Evolutionary conservation across 1,139 yeast genomes (phyloP).

Genomic region (Debaryomycetaceae sp.): DNA sequence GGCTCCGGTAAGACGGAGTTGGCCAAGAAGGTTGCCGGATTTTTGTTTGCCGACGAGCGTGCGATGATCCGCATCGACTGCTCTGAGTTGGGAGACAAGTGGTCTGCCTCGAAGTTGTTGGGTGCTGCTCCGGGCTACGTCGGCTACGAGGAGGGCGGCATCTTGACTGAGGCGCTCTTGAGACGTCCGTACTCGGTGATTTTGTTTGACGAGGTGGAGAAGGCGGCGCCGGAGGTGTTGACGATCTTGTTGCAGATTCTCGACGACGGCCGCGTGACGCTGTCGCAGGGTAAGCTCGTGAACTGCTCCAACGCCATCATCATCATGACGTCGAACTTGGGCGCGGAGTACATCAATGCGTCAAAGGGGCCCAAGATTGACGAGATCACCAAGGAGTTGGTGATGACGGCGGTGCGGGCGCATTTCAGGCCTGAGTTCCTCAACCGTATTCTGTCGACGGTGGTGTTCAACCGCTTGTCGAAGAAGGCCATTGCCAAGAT

Average conservation of each 20-base stretch:
- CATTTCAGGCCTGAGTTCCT: constrained; percentile 98
- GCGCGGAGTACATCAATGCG: constrained; percentile 83
- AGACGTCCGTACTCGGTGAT: constrained; percentile 94
- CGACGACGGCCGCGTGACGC: constrained; percentile 95
- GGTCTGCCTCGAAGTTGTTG: constrained; percentile 88
- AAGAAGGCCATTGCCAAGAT: constrained; percentile 90
- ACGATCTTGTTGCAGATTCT: constrained; percentile 85
- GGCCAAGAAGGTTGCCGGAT: constrained; percentile 94
- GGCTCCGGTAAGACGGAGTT: constrained; percentile 99
- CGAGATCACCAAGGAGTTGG: constrained; percentile 64
- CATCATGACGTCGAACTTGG: constrained; percentile 96
- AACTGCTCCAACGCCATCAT: constrained; percentile 90
- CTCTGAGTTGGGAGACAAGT: constrained; percentile 91
- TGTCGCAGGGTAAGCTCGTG: constrained; percentile 89
- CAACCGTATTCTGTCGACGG: constrained; percentile 90
- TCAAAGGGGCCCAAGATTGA: constrained; percentile 63
- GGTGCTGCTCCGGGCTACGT: constrained; percentile 99
- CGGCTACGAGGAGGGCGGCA: constrained; percentile 97
- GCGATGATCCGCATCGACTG: constrained; percentile 98
- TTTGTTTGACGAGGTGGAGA: constrained; percentile 93
- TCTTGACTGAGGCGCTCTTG: constrained; percentile 84
- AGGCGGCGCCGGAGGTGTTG: constrained; percentile 98
- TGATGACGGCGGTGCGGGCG: constrained; percentile 77
- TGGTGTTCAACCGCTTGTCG: constrained; percentile 87
- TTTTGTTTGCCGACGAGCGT: constrained; percentile 90